Evolutionary conservation across 2,329 filamentous ascomycete species (phyloP).

Genomic region (Penicillium sp.): DNA sequence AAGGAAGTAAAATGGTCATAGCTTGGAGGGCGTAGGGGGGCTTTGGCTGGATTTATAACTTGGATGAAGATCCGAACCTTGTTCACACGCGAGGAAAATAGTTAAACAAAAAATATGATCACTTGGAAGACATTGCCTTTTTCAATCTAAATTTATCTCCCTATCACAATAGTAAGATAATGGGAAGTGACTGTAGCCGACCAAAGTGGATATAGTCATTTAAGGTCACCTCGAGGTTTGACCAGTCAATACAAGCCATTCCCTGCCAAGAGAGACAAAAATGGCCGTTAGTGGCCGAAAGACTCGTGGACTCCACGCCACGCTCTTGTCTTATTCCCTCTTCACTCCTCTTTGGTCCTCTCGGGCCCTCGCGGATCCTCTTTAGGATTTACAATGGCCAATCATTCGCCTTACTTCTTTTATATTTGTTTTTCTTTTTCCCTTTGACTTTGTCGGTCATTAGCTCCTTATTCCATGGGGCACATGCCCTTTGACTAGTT

Average conservation of each 20-base stretch:
- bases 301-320: slow-evolving; percentile 20
- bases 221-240: not conserved
- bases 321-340: slow-evolving; percentile 3
- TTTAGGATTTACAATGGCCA: not conserved
- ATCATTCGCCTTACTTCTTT: slow-evolving; percentile 6
- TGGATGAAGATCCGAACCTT: not conserved
- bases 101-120: too few relatives aligned
- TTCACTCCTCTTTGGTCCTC: not conserved
- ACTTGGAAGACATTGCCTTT: too few relatives aligned
- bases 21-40: slow-evolving; percentile 2
- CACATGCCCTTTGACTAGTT: not conserved
- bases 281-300: slow-evolving; percentile 3
- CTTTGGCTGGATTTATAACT: slow-evolving; percentile 3
- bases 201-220: slow-evolving; percentile 1
- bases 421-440: slow-evolving; percentile 8
- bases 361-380: not conserved
- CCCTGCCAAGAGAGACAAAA: slow-evolving; percentile 8
- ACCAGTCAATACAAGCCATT: not conserved
- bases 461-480: not conserved
- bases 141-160: not conserved
- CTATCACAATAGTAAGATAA: not conserved
- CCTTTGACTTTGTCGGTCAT: slow-evolving; percentile 21
- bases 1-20: slow-evolving; percentile 1
- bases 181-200: slow-evolving; percentile 2
- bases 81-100: not conserved